Evolutionary conservation across 768 basidiomycete species (phyloP), one percentile per base, ranked within the genome.

Genomic region (Hericium rajendrae): DNA sequence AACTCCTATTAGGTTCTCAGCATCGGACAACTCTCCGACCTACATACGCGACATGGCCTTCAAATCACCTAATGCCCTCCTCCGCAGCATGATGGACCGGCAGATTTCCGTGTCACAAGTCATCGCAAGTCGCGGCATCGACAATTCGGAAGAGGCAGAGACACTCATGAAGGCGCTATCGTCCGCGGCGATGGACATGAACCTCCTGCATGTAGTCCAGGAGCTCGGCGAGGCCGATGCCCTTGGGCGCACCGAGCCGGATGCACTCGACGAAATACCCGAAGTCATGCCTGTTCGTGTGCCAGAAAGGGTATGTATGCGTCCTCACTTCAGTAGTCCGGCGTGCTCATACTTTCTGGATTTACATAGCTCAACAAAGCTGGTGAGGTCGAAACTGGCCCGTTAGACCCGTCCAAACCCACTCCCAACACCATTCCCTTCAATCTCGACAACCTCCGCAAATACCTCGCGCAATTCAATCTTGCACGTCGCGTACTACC

Each of bases 361-460:
- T 26, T 38, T 50, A 50, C 6, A 60, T 37, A 11, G 22, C 39
- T 18, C 22, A 22, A 10, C 18, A 62, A 57, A 43, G 53, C 48
- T 46, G 43, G n/a, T 46, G 38, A 55, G 40, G 20, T 52, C 28
- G 32, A 32, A 32, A 32, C 32, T 32, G 32, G 32, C 8, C 32
- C 32, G 32, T 6, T 32, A 32, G 32, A 32, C 9, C 32, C 32
- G 1, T 32, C 32, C 9, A 32, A 32, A 32, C 32, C 32, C 32
- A 6, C 32, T 32, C 32, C 32, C 32, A 46, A 46, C 11, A 66
- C 67, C 24, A 72, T 89, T 6, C 88, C 88, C 2, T 92, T 89
- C 73, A 90, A 91, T 66, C 76, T 93, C 53, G 74, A 78, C 20
- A 81, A 80, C 53, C 76, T 94, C 38, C 83, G 89, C 20, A 78